These are phyloP conservation scores for Sapria himalayana DNA, from an alignment of 345 rosid species.

Conservation along the genomic window DNA sequence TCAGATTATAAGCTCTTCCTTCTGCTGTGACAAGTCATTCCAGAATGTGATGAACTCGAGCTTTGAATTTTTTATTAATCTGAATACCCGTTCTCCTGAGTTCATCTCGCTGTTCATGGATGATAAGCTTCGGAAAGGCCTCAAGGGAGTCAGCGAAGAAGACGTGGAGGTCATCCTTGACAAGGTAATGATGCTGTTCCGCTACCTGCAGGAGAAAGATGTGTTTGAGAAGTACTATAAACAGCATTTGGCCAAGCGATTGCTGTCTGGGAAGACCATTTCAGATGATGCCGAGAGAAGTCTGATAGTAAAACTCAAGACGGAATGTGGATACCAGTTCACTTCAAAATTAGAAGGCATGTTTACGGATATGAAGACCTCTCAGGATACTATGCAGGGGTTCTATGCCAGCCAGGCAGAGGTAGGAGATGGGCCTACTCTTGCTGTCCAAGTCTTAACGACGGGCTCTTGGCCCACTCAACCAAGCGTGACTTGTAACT, in stretches of 20 bases:
- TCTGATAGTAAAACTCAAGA: conserved; percentile 84
- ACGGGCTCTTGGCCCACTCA: conserved; percentile 98
- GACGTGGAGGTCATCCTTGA: conserved; percentile 86
- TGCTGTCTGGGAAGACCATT: conserved; percentile 76
- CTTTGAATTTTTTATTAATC: conserved; percentile 76
- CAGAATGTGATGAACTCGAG: conserved; percentile 90
- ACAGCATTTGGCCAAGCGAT: conserved; percentile 93
- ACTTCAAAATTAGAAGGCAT: conserved; percentile 94
- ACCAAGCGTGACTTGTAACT: conserved; percentile 58
- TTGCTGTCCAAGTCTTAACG: conserved; percentile 83
- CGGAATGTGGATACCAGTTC: conserved; percentile 95
- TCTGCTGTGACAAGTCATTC: conserved; percentile 74
- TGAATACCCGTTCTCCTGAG: conserved; percentile 90
- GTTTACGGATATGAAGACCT: conserved; percentile 99
- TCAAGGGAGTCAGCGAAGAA: conserved; percentile 75
- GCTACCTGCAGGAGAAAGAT: conserved; percentile 96
- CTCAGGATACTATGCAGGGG: conserved; percentile 83
- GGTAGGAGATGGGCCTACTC: conserved; percentile 67
- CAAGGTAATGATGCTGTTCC: conserved; percentile 98
- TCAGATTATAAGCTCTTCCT: conserved; percentile 42
- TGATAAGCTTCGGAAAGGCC: conserved; percentile 82
- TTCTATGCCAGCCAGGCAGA: conserved; percentile 55
- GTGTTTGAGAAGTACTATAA: conserved; percentile 94
- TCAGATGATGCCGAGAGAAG: conserved; percentile 96
- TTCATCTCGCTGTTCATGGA: conserved; percentile 86